Conservation (phyloP, 441 rosid genomes). For the Syzygium syzygioides region DNA sequence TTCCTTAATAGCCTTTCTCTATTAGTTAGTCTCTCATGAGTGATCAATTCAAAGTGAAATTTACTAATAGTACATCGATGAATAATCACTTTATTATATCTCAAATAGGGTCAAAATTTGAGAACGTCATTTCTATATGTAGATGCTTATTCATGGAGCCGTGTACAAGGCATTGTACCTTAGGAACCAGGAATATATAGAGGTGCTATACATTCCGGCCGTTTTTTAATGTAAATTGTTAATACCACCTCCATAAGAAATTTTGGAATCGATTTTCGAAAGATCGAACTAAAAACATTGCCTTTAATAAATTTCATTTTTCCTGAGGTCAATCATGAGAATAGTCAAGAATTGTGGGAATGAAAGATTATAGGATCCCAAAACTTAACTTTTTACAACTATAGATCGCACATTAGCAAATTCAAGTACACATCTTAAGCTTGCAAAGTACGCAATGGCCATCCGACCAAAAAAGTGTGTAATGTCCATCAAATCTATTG, state of each 20-base stretch:
- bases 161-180: too few relatives aligned
- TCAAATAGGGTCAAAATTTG: too few relatives aligned
- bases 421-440: neutral
- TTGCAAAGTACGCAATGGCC: neutral
- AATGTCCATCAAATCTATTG: neutral
- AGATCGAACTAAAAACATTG: neutral
- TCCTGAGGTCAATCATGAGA: neutral
- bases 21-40: too few relatives aligned
- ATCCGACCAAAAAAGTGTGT: neutral
- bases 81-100: too few relatives aligned
- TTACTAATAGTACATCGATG: too few relatives aligned
- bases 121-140: too few relatives aligned
- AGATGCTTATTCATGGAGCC: too few relatives aligned
- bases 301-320: neutral
- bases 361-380: neutral
- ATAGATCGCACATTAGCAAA: neutral
- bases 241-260: neutral
- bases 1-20: too few relatives aligned
- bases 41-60: too few relatives aligned
- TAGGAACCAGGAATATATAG: too few relatives aligned
- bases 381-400: neutral
- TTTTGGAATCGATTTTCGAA: neutral
- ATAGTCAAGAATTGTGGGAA: neutral
- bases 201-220: too few relatives aligned
- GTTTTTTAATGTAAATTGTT: too few relatives aligned